Percentiles rank a stretch among this genome's conserved stretches.
phyloP scores from a whole-genome alignment of 2,329 filamentous ascomycete species.

The Pleoardoris graminearum region DNA sequence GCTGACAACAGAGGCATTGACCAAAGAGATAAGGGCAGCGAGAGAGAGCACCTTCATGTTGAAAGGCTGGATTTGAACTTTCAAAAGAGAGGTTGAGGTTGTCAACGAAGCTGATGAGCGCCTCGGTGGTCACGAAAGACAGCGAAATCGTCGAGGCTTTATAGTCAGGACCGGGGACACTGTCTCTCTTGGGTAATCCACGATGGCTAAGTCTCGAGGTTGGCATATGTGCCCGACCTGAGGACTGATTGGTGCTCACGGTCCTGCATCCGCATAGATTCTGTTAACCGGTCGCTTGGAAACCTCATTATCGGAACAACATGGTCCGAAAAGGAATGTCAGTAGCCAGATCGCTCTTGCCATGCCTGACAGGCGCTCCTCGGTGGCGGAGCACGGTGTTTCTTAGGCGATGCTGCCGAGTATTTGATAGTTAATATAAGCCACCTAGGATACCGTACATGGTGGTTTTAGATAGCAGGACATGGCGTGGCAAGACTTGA shows the following conservation, averaged over 20 bases:
- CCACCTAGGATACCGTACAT: neutral
- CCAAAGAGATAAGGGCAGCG: slow-evolving; percentile 12
- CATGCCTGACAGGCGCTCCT: neutral
- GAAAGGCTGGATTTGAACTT: neutral
- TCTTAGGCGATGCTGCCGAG: neutral
- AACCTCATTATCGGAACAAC: slow-evolving; percentile 4
- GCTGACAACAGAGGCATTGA: slow-evolving; percentile 21
- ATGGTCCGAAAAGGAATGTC: slow-evolving; percentile 13
- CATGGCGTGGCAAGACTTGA: neutral
- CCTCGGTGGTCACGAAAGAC: neutral
- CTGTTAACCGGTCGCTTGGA: neutral
- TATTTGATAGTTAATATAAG: slow-evolving; percentile 1
- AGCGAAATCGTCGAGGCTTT: neutral
- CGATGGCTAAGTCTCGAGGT: neutral
- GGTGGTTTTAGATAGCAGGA: slow-evolving; percentile 1
- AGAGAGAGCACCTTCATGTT: slow-evolving; percentile 17
- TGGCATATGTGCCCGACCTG: neutral
- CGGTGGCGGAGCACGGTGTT: neutral
- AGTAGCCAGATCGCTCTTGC: neutral
- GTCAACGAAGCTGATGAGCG: slow-evolving; percentile 1
- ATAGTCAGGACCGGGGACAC: neutral
- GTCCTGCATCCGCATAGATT: neutral
- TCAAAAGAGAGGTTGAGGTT: neutral
- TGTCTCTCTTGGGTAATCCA: neutral
- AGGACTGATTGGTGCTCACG: neutral